phyloP scores from a whole-genome alignment of 768 basidiomycete genomes.

The Tricholoma terreum region DNA sequence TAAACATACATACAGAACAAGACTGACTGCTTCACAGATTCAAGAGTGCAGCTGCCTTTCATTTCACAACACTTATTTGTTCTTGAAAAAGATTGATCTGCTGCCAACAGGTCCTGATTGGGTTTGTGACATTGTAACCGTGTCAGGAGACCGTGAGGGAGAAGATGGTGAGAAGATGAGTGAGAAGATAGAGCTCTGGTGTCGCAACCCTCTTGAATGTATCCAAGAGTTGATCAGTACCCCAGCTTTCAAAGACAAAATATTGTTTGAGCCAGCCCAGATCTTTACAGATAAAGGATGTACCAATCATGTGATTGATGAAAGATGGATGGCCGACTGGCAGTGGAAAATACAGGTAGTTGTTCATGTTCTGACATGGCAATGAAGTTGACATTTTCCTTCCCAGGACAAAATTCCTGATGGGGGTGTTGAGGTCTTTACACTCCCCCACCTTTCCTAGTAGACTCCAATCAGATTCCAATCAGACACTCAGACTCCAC shows the following conservation, averaged over 20 bases:
- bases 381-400: not conserved
- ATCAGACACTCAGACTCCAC: no score
- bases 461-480: no score
- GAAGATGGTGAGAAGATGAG: slow-evolving; percentile 6
- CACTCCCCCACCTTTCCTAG: no score
- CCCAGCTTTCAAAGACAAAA: slow-evolving; percentile 24
- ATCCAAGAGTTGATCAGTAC: slow-evolving; percentile 27
- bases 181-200: slow-evolving; percentile 18
- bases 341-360: not conserved
- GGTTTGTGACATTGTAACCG: slow-evolving; percentile 17
- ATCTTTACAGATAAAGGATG: slow-evolving; percentile 14
- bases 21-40: slow-evolving; percentile 11
- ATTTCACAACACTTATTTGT: slow-evolving; percentile 21
- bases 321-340: no score
- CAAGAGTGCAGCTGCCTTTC: slow-evolving; percentile 15
- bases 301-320: slow-evolving; percentile 10
- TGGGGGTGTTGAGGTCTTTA: no score
- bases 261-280: slow-evolving; percentile 26
- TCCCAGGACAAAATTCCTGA: not conserved
- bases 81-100: slow-evolving; percentile 24
- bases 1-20: not conserved
- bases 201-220: slow-evolving; percentile 26
- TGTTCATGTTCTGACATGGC: not conserved
- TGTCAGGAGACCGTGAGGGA: slow-evolving; percentile 14
- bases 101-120: slow-evolving; percentile 23